Evolutionary conservation across 2,329 filamentous ascomycete genomes (phyloP).

Genomic region (Remersonia thermophila): DNA sequence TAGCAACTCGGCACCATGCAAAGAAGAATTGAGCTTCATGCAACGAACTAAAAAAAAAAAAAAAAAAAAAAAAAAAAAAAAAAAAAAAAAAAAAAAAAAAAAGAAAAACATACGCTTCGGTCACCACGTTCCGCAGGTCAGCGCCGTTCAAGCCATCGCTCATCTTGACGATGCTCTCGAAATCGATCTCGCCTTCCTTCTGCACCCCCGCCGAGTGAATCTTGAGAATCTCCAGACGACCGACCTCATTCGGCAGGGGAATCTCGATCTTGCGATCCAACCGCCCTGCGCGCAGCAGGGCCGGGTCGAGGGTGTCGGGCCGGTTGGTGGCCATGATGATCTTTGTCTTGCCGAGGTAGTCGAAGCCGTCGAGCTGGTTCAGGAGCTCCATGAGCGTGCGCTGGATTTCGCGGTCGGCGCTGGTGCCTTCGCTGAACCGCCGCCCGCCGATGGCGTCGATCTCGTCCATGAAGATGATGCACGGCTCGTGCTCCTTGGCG

Average conservation of each 20-base stretch:
- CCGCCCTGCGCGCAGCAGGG: slow-evolving; percentile 80
- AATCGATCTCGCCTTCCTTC: slow-evolving; percentile 91
- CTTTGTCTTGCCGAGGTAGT: slow-evolving; percentile 98
- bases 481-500: slow-evolving; percentile 97
- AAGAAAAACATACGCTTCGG: slow-evolving; percentile 71
- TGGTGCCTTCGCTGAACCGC: slow-evolving; percentile 93
- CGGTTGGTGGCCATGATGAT: slow-evolving; percentile 99
- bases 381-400: slow-evolving; percentile 96
- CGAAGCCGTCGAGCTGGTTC: slow-evolving; percentile 97
- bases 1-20: slow-evolving; percentile 6
- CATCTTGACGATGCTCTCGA: slow-evolving; percentile 99
- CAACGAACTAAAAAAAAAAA: slow-evolving; percentile 14
- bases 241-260: slow-evolving; percentile 90
- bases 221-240: slow-evolving; percentile 92
- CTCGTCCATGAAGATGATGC: slow-evolving; percentile 99
- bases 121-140: slow-evolving; percentile 94
- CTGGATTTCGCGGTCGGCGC: slow-evolving; percentile 95
- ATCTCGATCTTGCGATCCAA: slow-evolving; percentile 98
- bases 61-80: slow-evolving; percentile 17
- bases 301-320: slow-evolving; percentile 90
- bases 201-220: slow-evolving; percentile 83
- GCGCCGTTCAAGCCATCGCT: slow-evolving; percentile 96
- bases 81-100: not conserved
- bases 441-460: slow-evolving; percentile 97
- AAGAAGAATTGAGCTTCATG: not conserved